Base-by-base conservation (phyloP, 176 grass and related monocot species). In the Cenchrus americanus region DNA sequence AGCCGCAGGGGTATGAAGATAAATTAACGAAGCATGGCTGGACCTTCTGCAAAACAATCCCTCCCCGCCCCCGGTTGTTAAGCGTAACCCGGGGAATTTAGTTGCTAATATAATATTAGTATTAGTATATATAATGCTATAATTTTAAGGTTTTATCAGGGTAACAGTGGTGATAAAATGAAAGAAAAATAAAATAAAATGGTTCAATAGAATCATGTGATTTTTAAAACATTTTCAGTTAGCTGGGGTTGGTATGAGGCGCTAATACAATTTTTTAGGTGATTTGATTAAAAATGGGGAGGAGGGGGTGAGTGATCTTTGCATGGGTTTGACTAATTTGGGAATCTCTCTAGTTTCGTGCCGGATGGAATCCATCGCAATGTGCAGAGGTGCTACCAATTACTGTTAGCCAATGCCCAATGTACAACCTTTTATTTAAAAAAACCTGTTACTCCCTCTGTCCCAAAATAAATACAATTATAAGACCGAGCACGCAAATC, bases 311-410 rank as follows among this genome's bases (percentile, higher is more conserved):
- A 62, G 82, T 48, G 52, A 81, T 89, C 87, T 89, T 85, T 71
- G 83, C 88, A 51, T 72, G 83, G 41, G 83, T 82, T 89, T 89
- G 87, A 89, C 87, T 86, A 73, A 58, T 82, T 53, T 57, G 58
- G 73, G 83, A 81, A 89, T 89, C 82, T 89, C 17, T 80, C 57
- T 52, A 7, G 14, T 57, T 32, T 59, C 48, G 75, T 78, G 26
- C 76, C 17, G 37, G 2, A 41, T 60, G 34, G 74, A 77, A 8
- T 72, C 23, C 14, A 71, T 55, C 73, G 83, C 64, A 57, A 79
- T 70, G 64, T 24, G 53, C 34, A 21, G 2, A 34, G 23, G 6
- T 71, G 34, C 7, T 70, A 7, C 58, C 27, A 54, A 6, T 55
- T 11, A 37, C 19, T 74, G 27, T 72, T 51, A 30, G 12, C 13